Evolutionary conservation across 306 rosid genomes (phyloP), one percentile per base, ranked within the genome.

Genomic region (Geum urbanum): DNA sequence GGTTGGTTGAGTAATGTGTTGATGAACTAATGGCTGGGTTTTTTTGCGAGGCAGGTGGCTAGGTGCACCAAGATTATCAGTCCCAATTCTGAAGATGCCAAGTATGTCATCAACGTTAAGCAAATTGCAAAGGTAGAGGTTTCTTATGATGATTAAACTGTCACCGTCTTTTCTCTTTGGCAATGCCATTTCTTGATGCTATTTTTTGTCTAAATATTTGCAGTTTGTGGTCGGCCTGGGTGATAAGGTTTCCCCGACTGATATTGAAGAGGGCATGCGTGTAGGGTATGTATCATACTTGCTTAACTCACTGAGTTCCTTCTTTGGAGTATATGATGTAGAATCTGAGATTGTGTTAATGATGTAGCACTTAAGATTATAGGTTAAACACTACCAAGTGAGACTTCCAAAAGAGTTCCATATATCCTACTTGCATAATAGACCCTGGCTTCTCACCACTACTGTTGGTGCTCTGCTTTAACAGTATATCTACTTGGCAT

Each of bases 191-290:
- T 2, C 19, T 22, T 45, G 16, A 43, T 27, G 15, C 7, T 39
- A 16, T 5, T 69, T 10, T 62, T 20, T 57, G 16, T 60, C 67
- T 52, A 65, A 15, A n/a, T 24, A 71, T 55, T 69, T 71, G 65
- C 90, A 95, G 99, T 95, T 95, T 86, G 99, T 95, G 72, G 99
- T 95, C 63, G 99, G 99, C 66, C 84, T 95, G 15, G 99, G 99
- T 72, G 99, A 95, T 79, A 95, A 95, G 83, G 97, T 95, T 79
- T 95, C 99, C 66, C 99, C 99, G 45, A 95, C 99, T 13, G 99
- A 95, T 76, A 95, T 95, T 57, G 99, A 95, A 79, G 99, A 95
- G 81, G 99, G 99, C 66, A 95, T 95, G 99, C 97, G 99, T 56
- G 99, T 95, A 56, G 99, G 99, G 99, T 94, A 87, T 68, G 92